Conservation (phyloP, 139 green algal species). For the Coelastrella sp. region DNA sequence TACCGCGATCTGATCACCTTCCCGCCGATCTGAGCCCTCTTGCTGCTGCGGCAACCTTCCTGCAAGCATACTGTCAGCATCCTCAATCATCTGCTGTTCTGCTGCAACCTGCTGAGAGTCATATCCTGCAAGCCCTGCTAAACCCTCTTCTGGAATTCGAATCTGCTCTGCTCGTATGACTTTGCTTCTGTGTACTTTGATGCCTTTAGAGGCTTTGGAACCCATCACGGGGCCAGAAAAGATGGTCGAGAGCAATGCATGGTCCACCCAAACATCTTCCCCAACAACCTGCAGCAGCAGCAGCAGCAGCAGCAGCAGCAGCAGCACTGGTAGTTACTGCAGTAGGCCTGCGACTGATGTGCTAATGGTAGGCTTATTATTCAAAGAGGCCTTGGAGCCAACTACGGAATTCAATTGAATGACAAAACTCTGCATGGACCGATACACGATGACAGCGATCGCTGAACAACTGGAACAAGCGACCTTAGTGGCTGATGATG, state of each 20-base stretch:
- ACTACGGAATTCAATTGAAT: too few relatives aligned
- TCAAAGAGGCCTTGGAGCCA: too few relatives aligned
- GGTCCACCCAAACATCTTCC: conserved; percentile 10
- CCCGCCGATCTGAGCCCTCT: not conserved
- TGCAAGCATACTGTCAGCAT: conserved; percentile 4
- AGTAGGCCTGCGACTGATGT: not conserved
- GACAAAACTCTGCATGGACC: too few relatives aligned
- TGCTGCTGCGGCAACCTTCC: not conserved
- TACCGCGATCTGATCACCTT: too few relatives aligned
- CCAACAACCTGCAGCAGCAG: not conserved
- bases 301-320: not conserved
- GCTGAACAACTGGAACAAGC: too few relatives aligned
- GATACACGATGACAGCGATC: too few relatives aligned
- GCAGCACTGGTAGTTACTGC: not conserved
- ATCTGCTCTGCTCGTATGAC: not conserved
- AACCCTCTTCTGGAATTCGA: not conserved
- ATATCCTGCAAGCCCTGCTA: not conserved
- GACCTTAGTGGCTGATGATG: not conserved
- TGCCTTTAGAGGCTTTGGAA: not conserved
- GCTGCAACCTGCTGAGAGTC: not conserved
- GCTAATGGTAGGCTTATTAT: not conserved
- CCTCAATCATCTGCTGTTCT: conserved; percentile 10
- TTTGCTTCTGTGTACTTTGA: not conserved
- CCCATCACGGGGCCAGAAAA: not conserved
- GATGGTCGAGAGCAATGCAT: not conserved